Conservation (phyloP, 352 stramenopile genomes). For the Pythium aristosporum region DNA sequence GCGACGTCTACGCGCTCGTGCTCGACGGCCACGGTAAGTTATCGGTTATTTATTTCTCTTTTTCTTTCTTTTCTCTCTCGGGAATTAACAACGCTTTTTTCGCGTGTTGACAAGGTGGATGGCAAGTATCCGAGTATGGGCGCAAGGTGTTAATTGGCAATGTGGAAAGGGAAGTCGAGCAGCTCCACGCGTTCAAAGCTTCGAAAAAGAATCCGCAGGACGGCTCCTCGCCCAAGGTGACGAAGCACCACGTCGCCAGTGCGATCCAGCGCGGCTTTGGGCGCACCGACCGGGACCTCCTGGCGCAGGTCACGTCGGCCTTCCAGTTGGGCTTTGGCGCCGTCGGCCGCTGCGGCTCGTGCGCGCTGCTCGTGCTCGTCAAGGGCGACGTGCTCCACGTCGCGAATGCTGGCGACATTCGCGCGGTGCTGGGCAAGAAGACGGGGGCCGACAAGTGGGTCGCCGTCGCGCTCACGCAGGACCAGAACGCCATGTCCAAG, state of each 20-base stretch:
- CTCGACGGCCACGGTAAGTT: slow-evolving; percentile 88
- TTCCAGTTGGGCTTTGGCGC: slow-evolving; percentile 92
- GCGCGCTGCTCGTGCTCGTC: slow-evolving; percentile 81
- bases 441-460: slow-evolving; percentile 35
- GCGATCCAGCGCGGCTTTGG: slow-evolving; percentile 85
- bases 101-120: slow-evolving; percentile 55
- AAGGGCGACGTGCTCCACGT: slow-evolving; percentile 79
- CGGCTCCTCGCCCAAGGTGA: slow-evolving; percentile 13
- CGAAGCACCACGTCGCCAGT: slow-evolving; percentile 52
- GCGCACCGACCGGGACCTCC: slow-evolving; percentile 83
- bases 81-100: background rate
- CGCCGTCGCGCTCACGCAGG: slow-evolving; percentile 81
- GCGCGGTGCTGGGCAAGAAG: slow-evolving; percentile 68
- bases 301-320: slow-evolving; percentile 72
- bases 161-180: slow-evolving; percentile 66
- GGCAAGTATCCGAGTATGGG: slow-evolving; percentile 92
- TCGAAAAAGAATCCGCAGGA: slow-evolving; percentile 26
- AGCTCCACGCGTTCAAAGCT: slow-evolving; percentile 29
- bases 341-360: slow-evolving; percentile 87
- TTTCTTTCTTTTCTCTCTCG: background rate
- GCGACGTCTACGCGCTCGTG: slow-evolving; percentile 85
- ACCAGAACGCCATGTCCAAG: slow-evolving; percentile 92
- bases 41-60: background rate
- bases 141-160: slow-evolving; percentile 77
- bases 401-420: slow-evolving; percentile 86